Base-by-base conservation (phyloP, 2,329 filamentous ascomycete species). In the Westerdykella sp. region DNA sequence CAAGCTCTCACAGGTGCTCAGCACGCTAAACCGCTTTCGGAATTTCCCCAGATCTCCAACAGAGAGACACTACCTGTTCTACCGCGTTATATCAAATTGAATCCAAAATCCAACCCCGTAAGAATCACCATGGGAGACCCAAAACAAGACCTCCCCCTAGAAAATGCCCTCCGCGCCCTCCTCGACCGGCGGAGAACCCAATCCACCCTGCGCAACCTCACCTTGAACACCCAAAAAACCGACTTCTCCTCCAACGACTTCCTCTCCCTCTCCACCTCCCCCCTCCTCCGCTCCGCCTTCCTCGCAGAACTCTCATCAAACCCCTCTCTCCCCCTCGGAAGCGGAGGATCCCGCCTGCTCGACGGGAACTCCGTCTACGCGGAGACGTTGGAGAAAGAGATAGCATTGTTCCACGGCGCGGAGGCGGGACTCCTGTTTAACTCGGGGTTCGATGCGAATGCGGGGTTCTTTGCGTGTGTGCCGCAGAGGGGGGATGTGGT, bases 201-300 rank as follows among this genome's bases (percentile, higher is more conserved):
- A 40, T 61, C 57, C 7, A 66, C 57, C 5, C 54, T 67, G 7
- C 62, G 63, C 18, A 60, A 41, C 35, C 48, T 66, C 9, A 63
- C 61, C 11, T 25, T 60, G 7, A 45, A 45, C 37, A 48, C 44
- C 55, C 73, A 16, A 52, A 66, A 42, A 65, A 57, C 63, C 18
- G 81, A 85, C 62, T 83, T 84, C 55, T 81, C 78, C 1, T 82
- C 79, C 37, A 83, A 82, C 59, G 81, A 84, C 59, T 81, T 83
- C 47, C 72, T 84, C 10, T 82, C 79, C 0, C 66, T 84, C 4
- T 74, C 69, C 1, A 72, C 66, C 1, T 76, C 71, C 6, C 56
- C 66, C 0, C 56, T 59, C 4, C 70, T 80, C n/a, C 73, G 73
- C 5, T 40, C 63, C 4, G 63, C 67, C 2, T 81, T 73, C 48